phyloP scores from a whole-genome alignment of 2,329 filamentous ascomycete species.

The Stagonosporopsis vannaccii region DNA sequence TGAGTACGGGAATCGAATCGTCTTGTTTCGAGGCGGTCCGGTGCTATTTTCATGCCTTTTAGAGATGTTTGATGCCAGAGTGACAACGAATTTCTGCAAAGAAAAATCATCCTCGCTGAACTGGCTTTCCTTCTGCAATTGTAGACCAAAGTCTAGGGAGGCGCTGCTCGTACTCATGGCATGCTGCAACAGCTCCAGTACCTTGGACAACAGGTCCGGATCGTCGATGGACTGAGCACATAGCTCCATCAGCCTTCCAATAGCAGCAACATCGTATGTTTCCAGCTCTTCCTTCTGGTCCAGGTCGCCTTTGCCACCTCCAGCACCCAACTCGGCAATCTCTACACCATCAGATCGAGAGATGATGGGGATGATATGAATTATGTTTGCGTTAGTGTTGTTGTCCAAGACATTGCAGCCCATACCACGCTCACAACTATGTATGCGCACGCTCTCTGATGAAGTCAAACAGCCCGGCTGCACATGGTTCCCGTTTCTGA shows the following conservation, averaged over 20 bases:
- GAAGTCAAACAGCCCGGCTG: slow-evolving; percentile 76
- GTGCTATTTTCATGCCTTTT: background rate
- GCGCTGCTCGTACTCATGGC: slow-evolving; percentile 25
- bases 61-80: slow-evolving; percentile 29
- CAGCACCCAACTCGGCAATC: slow-evolving; percentile 76
- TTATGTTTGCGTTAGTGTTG: slow-evolving; percentile 59
- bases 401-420: slow-evolving; percentile 62
- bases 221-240: slow-evolving; percentile 53
- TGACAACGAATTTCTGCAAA: slow-evolving; percentile 43
- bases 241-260: slow-evolving; percentile 62
- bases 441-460: slow-evolving; percentile 69
- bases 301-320: slow-evolving; percentile 80
- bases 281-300: slow-evolving; percentile 73
- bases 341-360: slow-evolving; percentile 69
- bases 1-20: slow-evolving; percentile 78
- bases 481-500: slow-evolving; percentile 73
- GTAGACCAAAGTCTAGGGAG: slow-evolving; percentile 36
- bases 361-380: slow-evolving; percentile 82
- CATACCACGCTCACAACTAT: slow-evolving; percentile 83
- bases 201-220: slow-evolving; percentile 43
- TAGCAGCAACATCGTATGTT: slow-evolving; percentile 56
- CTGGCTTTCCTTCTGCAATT: slow-evolving; percentile 34
- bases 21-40: slow-evolving; percentile 19
- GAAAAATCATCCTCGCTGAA: slow-evolving; percentile 35
- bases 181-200: slow-evolving; percentile 46